These are phyloP conservation scores for Lachnellula suecica DNA, from an alignment of 2,329 filamentous ascomycete genomes.

Conservation along the genomic window DNA sequence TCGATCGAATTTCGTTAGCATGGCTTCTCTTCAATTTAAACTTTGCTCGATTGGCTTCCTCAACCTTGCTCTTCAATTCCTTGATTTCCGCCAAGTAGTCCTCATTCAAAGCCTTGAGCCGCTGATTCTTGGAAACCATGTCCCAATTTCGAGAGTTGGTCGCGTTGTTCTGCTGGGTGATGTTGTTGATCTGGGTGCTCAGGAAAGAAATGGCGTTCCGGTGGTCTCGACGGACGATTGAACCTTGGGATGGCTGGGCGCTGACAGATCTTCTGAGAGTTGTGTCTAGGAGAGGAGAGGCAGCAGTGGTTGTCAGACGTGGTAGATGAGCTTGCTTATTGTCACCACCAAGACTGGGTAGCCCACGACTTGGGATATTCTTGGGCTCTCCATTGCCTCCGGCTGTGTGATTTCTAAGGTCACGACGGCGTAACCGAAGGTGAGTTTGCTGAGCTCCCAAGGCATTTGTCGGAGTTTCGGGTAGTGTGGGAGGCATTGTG, in stretches of 20 bases:
- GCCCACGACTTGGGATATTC: too few species aligned
- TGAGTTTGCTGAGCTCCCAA: background rate
- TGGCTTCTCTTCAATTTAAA: background rate
- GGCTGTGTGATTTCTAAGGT: background rate
- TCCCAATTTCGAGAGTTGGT: background rate
- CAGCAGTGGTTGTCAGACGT: too few species aligned
- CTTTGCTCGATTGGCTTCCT: background rate
- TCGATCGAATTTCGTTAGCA: background rate
- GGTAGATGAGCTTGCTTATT: too few species aligned
- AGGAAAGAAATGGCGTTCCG: background rate
- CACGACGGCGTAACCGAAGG: background rate
- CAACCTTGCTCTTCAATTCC: background rate
- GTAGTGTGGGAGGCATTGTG: background rate
- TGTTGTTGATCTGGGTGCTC: background rate
- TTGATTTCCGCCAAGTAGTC: background rate
- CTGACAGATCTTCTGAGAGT: background rate
- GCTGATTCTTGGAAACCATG: background rate
- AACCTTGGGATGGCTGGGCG: background rate
- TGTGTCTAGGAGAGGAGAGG: too few species aligned
- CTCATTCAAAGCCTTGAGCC: background rate
- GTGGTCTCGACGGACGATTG: background rate
- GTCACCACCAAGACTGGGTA: too few species aligned
- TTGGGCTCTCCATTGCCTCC: background rate
- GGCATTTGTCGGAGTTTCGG: background rate
- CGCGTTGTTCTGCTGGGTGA: background rate